Conservation (phyloP, 2,329 filamentous ascomycete genomes). For the Saccharata proteae region DNA sequence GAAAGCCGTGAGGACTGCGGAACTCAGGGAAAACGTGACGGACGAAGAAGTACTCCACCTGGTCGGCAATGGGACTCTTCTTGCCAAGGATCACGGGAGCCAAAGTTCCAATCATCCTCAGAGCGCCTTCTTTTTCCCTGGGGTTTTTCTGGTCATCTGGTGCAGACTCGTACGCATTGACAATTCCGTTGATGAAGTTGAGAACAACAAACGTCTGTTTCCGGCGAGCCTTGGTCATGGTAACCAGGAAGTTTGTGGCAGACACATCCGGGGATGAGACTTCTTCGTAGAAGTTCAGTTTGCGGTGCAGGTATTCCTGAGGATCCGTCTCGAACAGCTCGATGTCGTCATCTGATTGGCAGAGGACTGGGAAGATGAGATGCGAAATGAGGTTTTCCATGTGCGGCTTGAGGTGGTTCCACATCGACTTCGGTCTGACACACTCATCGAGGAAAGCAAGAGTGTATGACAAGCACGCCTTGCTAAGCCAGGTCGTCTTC, state of each 20-base stretch:
- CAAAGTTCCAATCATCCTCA: slow-evolving; percentile 93
- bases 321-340: slow-evolving; percentile 91
- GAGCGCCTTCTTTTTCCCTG: slow-evolving; percentile 86
- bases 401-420: slow-evolving; percentile 85
- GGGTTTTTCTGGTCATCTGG: slow-evolving; percentile 86
- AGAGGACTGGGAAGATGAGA: slow-evolving; percentile 89
- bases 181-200: slow-evolving; percentile 87
- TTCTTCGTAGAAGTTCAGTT: slow-evolving; percentile 96
- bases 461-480: slow-evolving; percentile 84
- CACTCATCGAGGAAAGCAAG: slow-evolving; percentile 94
- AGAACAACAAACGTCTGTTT: slow-evolving; percentile 94
- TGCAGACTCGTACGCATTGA: slow-evolving; percentile 80
- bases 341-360: slow-evolving; percentile 81
- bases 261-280: slow-evolving; percentile 90
- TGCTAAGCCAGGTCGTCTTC: slow-evolving; percentile 89
- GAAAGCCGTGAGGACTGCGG: slow-evolving; percentile 78
- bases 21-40: slow-evolving; percentile 98
- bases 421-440: slow-evolving; percentile 94
- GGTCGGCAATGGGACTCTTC: slow-evolving; percentile 94
- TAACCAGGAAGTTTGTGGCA: slow-evolving; percentile 91
- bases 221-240: slow-evolving; percentile 82
- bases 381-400: slow-evolving; percentile 88
- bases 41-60: slow-evolving; percentile 97
- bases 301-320: slow-evolving; percentile 91
- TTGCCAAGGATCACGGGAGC: slow-evolving; percentile 91